Percentiles rank a stretch among this genome's conserved stretches.
These are phyloP conservation scores for Parmelia sp. DNA, from an alignment of 495 filamentous ascomycete species.

Conservation along the genomic window DNA sequence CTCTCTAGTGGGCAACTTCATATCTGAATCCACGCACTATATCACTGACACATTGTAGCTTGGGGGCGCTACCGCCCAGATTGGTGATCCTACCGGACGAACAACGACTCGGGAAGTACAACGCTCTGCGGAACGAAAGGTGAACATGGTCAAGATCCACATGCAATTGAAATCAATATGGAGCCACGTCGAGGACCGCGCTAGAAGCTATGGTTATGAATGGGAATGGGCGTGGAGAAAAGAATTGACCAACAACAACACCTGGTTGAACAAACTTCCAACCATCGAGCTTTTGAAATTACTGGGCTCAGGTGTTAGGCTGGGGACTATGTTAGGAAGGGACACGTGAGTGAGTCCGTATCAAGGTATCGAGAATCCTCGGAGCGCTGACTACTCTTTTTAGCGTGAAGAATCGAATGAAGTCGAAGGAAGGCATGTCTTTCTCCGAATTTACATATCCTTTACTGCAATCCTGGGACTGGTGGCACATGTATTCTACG, in stretches of 20 bases:
- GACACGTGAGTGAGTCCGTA: constrained; percentile 64
- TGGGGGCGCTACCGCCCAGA: constrained; percentile 75
- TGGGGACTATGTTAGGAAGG: constrained; percentile 80
- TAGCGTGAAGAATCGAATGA: constrained; percentile 77
- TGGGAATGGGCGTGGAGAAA: constrained; percentile 56
- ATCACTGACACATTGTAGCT: constrained; percentile 42
- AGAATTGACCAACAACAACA: constrained; percentile 67
- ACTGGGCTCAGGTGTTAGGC: constrained; percentile 62
- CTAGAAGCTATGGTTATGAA: constrained; percentile 52
- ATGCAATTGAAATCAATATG: constrained; percentile 76
- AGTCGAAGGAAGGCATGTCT: constrained; percentile 80
- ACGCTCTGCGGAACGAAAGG: constrained; percentile 48
- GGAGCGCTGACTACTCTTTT: background rate
- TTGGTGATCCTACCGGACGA: constrained; percentile 84
- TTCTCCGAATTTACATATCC: constrained; percentile 92
- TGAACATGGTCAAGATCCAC: constrained; percentile 70
- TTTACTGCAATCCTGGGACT: constrained; percentile 93
- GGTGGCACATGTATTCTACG: constrained; percentile 69
- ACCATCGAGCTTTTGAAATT: constrained; percentile 66
- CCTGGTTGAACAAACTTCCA: constrained; percentile 65
- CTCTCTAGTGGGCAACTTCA: constrained; percentile 49
- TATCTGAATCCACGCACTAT: background rate
- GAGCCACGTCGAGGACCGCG: constrained; percentile 58
- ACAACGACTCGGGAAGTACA: constrained; percentile 57
- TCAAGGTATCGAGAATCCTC: background rate